Percentiles rank a stretch among this genome's conserved stretches.
These are phyloP conservation scores for Medicago arabica DNA, from an alignment of 306 rosid species.

Conservation along the genomic window DNA sequence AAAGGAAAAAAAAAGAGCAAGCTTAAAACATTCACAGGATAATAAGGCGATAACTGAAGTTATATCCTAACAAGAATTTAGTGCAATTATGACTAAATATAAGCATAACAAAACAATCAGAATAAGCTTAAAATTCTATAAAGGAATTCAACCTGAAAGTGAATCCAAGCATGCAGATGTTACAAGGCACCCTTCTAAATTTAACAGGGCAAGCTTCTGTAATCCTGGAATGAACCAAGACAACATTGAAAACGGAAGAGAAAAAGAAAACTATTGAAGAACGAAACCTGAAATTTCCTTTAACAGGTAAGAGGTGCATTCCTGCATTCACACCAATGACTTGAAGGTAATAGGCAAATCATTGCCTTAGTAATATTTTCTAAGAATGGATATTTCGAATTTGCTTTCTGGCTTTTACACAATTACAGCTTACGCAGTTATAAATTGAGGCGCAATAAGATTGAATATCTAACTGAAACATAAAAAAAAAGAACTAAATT, in stretches of 20 bases:
- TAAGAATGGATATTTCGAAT: constrained; percentile 1
- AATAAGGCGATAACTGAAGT: constrained; percentile 12
- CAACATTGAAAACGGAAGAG: constrained; percentile 29
- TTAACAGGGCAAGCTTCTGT: constrained; percentile 71
- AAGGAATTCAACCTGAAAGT: constrained; percentile 75
- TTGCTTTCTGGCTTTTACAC: constrained; percentile 8
- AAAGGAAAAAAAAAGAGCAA: neutral
- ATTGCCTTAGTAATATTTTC: constrained; percentile 15
- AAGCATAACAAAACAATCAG: constrained; percentile 14
- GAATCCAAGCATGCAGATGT: constrained; percentile 83
- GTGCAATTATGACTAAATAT: constrained; percentile 20
- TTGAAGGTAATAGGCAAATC: constrained; percentile 28
- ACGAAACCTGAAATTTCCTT: constrained; percentile 29
- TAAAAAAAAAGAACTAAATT: neutral
- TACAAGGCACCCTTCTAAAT: constrained; percentile 93
- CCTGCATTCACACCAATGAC: constrained; percentile 4
- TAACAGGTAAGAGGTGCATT: constrained; percentile 14
- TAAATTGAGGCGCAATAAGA: constrained; percentile 14
- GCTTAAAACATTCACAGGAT: constrained; percentile 10
- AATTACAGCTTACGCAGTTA: constrained; percentile 31
- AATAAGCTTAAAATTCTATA: constrained; percentile 21
- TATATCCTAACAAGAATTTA: constrained; percentile 8
- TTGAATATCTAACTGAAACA: constrained; percentile 28
- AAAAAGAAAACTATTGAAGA: neutral
- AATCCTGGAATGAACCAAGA: constrained; percentile 65